Evolutionary conservation across 2,329 filamentous ascomycete species (phyloP).

Genomic region (Zasmidium angulare): DNA sequence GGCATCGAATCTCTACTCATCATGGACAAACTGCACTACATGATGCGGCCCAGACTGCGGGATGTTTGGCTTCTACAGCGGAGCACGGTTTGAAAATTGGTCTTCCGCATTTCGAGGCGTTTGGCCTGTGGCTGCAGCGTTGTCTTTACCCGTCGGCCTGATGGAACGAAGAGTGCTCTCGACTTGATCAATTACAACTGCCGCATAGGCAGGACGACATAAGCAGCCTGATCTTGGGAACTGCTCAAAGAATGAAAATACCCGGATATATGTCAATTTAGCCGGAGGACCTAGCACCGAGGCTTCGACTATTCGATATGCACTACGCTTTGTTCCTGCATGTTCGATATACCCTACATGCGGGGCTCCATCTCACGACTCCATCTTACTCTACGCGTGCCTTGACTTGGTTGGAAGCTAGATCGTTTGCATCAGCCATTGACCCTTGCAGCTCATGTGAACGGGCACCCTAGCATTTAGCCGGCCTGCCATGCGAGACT

Average conservation of each 20-base stretch:
- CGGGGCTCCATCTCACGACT: not conserved
- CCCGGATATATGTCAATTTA: not conserved
- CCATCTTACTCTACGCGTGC: not conserved
- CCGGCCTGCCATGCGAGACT: not conserved
- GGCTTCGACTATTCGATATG: not conserved
- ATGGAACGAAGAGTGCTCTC: not conserved
- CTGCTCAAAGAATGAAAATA: not conserved
- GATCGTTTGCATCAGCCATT: too few species aligned
- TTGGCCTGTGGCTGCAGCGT: too few species aligned
- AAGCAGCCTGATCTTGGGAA: not conserved
- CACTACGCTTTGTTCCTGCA: not conserved
- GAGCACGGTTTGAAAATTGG: too few species aligned
- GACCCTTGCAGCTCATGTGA: too few species aligned
- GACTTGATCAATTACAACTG: not conserved
- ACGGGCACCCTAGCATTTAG: constrained; percentile 1
- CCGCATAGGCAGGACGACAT: not conserved
- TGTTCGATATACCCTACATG: not conserved
- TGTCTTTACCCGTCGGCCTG: not conserved
- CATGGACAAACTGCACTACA: too few species aligned
- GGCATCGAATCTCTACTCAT: too few species aligned
- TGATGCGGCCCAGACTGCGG: too few species aligned
- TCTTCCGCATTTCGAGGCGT: too few species aligned
- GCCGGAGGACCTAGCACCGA: not conserved
- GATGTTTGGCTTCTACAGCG: too few species aligned
- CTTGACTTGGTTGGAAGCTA: too few species aligned